Evolutionary conservation across 2,329 filamentous ascomycete genomes (phyloP), one percentile per base, ranked within the genome.

Genomic region (Aspergillus sp.): DNA sequence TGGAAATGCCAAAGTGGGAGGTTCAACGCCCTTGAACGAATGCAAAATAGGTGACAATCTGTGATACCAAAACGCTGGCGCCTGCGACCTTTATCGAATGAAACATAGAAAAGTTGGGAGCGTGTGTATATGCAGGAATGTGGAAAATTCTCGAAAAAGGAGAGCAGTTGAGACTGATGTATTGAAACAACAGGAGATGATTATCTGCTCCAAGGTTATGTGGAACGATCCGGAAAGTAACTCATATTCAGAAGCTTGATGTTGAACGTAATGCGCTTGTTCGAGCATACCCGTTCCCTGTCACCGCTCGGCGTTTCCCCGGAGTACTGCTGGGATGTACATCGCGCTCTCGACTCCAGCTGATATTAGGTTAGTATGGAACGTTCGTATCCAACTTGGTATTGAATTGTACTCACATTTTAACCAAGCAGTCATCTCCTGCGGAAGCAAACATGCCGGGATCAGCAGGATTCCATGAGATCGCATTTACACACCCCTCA

Each of bases 381-480:
- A n/a, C 27, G 44, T 27, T 3, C 35, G 19, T 23, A 15, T 15
- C 25, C 50, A 25, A 37, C 25, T 17, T n/a, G 53, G 7, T 23
- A 31, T 12, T 47, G 17, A 21, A 12, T 19, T 19, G 59, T 21
- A 52, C 90, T 81, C 80, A 97, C 89, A 99, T 92, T 76, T 89
- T 88, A 62, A 98, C 88, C 70, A 84, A 87, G 54, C 83, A 82
- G 69, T 98, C 95, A 72, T 99, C 95, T 17, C 93, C 93, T 58
- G 90, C 93, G 12, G 92, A 93, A 15, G 92, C 95, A 75, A 97
- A 91, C 79, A 97, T 88, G 60, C 85, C 85, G 1, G 91, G 87
- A 69, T 97, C 86, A 11, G 79, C 82, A 1, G 95, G 93, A 68
- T 93, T 95, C 93, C 95, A 99, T 21, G 89, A 84, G 39, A 96